Conservation (phyloP, 139 green algal species). For the Coelastrella sp. region DNA sequence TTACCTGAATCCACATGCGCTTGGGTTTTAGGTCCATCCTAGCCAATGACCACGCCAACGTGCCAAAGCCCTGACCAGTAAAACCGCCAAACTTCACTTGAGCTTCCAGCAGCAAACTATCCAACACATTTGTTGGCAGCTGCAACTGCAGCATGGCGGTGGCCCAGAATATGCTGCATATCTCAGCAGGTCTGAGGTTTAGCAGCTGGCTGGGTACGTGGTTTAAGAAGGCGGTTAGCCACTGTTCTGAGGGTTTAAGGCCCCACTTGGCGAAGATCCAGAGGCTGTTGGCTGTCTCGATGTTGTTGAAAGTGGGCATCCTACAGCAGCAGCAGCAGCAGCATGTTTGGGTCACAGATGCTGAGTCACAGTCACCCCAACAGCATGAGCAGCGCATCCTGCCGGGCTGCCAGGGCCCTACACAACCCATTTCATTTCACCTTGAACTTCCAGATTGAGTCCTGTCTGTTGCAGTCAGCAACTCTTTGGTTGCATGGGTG, state of each 20-base stretch:
- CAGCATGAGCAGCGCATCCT: not conserved
- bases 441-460: too few relatives aligned
- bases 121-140: not conserved
- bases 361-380: not conserved
- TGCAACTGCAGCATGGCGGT: constrained; percentile 29
- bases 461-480: too few relatives aligned
- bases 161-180: constrained; percentile 37
- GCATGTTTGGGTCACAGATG: not conserved
- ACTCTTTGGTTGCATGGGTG: too few relatives aligned
- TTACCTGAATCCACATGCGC: constrained; percentile 30
- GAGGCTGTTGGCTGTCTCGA: constrained; percentile 50
- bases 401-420: too few relatives aligned
- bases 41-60: constrained; percentile 54
- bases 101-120: constrained; percentile 38
- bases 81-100: constrained; percentile 47
- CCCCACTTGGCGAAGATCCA: constrained; percentile 45
- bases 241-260: not conserved
- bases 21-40: constrained; percentile 41
- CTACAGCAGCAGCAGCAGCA: not conserved
- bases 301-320: constrained; percentile 6
- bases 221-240: not conserved
- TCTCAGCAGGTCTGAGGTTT: constrained; percentile 11
- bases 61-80: constrained; percentile 53
- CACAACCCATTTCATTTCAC: too few relatives aligned
- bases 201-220: not conserved